Conservation (phyloP, 2,329 filamentous ascomycete genomes). For the Calonectria henricotiae region DNA sequence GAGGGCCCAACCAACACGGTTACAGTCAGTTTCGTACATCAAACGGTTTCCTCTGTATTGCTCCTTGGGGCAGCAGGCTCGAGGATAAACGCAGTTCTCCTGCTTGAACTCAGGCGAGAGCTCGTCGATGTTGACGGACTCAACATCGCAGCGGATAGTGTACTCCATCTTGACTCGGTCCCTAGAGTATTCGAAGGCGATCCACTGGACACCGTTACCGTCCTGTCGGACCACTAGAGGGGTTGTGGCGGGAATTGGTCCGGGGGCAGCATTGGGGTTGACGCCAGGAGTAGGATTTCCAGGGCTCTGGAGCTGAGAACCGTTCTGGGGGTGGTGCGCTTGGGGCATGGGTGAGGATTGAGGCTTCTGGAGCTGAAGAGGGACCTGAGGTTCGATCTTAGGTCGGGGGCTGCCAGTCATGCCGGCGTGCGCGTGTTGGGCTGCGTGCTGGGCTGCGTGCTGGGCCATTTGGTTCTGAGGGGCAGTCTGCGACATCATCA, state of each 20-base stretch:
- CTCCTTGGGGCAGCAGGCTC: constrained; percentile 95
- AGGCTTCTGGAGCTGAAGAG: constrained; percentile 74
- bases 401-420: constrained; percentile 76
- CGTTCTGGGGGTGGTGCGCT: constrained; percentile 58
- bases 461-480: constrained; percentile 74
- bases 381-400: constrained; percentile 76
- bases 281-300: constrained; percentile 67
- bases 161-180: constrained; percentile 99
- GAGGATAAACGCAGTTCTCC: constrained; percentile 97
- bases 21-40: constrained; percentile 98
- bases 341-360: constrained; percentile 63
- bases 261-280: constrained; percentile 93
- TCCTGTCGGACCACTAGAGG: constrained; percentile 95
- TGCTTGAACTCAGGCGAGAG: constrained; percentile 93
- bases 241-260: constrained; percentile 96
- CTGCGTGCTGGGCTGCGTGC: constrained; percentile 71
- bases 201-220: constrained; percentile 98
- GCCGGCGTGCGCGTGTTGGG: constrained; percentile 68
- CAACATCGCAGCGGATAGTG: constrained; percentile 97
- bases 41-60: constrained; percentile 96
- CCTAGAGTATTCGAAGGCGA: constrained; percentile 97
- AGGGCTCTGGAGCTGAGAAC: constrained; percentile 60
- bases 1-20: constrained; percentile 99
- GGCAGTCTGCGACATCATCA: constrained; percentile 77
- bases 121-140: constrained; percentile 93